Conservation (phyloP, 1,139 yeast species). For the Casaregolazyma suthepensis region DNA sequence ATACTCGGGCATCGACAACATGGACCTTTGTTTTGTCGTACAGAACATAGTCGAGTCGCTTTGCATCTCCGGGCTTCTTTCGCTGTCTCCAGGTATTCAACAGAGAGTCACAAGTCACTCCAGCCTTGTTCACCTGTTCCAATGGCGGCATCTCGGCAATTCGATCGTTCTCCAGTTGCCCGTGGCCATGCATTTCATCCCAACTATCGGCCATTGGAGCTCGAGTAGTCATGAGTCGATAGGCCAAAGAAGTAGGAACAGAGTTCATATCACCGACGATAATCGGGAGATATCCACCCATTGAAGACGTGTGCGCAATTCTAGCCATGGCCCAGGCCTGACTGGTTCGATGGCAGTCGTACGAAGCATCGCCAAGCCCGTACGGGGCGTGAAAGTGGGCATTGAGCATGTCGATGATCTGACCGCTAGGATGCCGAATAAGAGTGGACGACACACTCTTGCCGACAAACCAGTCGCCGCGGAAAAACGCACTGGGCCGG, state of each 20-base stretch:
- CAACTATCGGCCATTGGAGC: constrained; percentile 78
- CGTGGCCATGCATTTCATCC: constrained; percentile 55
- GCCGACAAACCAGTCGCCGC: constrained; percentile 99
- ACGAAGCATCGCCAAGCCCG: constrained; percentile 82
- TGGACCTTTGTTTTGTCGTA: constrained; percentile 51
- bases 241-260: constrained; percentile 78
- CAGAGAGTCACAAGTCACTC: constrained; percentile 83
- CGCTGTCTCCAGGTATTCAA: constrained; percentile 84
- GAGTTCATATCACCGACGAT: constrained; percentile 93
- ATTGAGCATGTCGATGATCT: constrained; percentile 72
- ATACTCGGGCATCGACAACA: constrained; percentile 58
- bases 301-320: constrained; percentile 53
- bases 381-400: constrained; percentile 99
- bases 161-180: constrained; percentile 32
- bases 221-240: constrained; percentile 61
- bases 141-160: constrained; percentile 37
- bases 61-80: constrained; percentile 60
- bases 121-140: constrained; percentile 60
- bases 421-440: constrained; percentile 46
- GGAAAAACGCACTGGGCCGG: constrained; percentile 81
- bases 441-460: constrained; percentile 78
- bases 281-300: constrained; percentile 77
- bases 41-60: constrained; percentile 84
- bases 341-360: constrained; percentile 81
- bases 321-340: constrained; percentile 95